Conservation (phyloP, 2,329 filamentous ascomycete genomes). For the Paradendryphiella salina region DNA sequence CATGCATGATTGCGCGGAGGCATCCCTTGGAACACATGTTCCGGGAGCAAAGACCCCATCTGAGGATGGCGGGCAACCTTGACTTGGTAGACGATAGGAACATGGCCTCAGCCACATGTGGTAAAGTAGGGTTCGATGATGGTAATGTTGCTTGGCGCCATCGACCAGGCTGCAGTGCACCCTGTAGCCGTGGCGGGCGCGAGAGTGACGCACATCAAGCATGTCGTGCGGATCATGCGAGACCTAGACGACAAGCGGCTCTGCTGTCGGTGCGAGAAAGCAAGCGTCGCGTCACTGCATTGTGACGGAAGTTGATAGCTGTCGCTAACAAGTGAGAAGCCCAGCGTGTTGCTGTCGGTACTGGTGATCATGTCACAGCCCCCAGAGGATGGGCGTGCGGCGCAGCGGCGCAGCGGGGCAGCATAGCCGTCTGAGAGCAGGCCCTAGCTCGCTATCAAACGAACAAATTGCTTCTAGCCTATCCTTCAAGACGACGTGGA, state of each 20-base stretch:
- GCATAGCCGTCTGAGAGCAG: constrained; percentile 19
- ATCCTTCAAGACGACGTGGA: constrained; percentile 14
- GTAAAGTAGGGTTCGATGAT: constrained; percentile 3
- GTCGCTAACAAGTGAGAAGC: constrained; percentile 7
- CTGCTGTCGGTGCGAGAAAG: constrained; percentile 32
- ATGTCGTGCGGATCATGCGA: constrained; percentile 45
- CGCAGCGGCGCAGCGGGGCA: constrained; percentile 30
- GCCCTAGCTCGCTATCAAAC: constrained; percentile 29
- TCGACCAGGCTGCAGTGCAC: constrained; percentile 38
- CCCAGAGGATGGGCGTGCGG: constrained; percentile 15
- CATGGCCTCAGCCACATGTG: constrained; percentile 8
- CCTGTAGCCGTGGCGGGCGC: constrained; percentile 29
- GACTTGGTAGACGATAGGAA: background rate
- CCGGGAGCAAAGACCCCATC: constrained; percentile 16
- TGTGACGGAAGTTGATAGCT: constrained; percentile 26
- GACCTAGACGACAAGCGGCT: constrained; percentile 33
- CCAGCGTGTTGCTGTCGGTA: constrained; percentile 12
- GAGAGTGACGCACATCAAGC: constrained; percentile 37
- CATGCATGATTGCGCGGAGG: constrained; percentile 28
- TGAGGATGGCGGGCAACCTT: constrained; percentile 10
- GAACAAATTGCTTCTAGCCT: constrained; percentile 31
- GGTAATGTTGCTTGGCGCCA: constrained; percentile 22
- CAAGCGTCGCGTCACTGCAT: constrained; percentile 33
- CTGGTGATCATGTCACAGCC: constrained; percentile 15
- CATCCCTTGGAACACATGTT: constrained; percentile 39